Conservation (phyloP, 2,329 filamentous ascomycete genomes). For the Immersiporthe knoxdaviesiana region DNA sequence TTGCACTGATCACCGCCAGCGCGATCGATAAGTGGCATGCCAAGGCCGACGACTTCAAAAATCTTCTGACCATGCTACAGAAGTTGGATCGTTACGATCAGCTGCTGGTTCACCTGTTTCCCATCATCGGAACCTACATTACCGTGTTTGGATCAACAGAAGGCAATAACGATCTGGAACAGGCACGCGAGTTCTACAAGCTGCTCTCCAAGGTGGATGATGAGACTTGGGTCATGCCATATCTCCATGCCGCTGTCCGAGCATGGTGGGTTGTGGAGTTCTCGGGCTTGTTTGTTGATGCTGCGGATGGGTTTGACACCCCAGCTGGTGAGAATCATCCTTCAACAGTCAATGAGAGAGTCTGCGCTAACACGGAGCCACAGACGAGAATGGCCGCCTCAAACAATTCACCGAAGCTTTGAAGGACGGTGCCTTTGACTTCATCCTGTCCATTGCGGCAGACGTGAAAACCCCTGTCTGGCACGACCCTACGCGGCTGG, state of each 20-base stretch:
- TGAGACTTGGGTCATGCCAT: constrained; percentile 71
- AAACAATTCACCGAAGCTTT: constrained; percentile 76
- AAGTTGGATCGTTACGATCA: constrained; percentile 77
- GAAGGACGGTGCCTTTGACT: constrained; percentile 90
- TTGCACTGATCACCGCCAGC: constrained; percentile 79
- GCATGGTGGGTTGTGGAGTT: constrained; percentile 94
- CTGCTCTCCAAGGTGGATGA: constrained; percentile 70
- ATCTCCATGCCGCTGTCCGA: constrained; percentile 76
- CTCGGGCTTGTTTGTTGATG: constrained; percentile 84
- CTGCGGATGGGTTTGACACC: constrained; percentile 56
- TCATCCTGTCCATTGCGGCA: constrained; percentile 81
- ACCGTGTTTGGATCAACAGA: constrained; percentile 79
- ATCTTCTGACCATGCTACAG: constrained; percentile 70
- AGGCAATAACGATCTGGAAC: constrained; percentile 65
- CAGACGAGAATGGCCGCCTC: constrained; percentile 71
- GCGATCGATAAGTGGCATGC: constrained; percentile 77
- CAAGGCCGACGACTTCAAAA: constrained; percentile 71
- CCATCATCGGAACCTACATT: constrained; percentile 76
- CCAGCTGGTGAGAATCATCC: constrained; percentile 39
- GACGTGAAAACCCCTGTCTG: constrained; percentile 81
- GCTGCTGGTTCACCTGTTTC: constrained; percentile 77
- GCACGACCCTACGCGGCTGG: constrained; percentile 84
- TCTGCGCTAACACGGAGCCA: neutral
- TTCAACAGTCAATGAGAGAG: neutral
- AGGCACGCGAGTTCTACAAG: constrained; percentile 72